Evolutionary conservation across 1,284 basidiomycete genomes (phyloP), one percentile per base, ranked within the genome.

Genomic region (Coniferiporia weirii): DNA sequence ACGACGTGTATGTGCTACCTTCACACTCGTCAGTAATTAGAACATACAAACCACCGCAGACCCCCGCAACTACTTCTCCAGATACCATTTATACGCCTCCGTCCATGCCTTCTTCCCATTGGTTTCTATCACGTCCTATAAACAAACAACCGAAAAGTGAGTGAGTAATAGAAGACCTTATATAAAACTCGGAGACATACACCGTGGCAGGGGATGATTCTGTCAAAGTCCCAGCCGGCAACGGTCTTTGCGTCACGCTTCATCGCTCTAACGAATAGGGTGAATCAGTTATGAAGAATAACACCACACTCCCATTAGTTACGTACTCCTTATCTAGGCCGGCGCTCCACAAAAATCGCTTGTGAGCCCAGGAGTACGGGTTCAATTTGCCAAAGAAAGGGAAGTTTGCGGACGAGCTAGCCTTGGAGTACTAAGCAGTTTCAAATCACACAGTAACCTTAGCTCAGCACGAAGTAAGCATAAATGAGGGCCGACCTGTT

Each of bases 171-270:
- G 48, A 19, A 38, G 13, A 49, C 44, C 51, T 58, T 15, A 27
- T 22, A 32, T 38, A 15, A 50, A 38, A 52, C 48, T 35, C 50
- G 34, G 12, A 38, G 56, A 71, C 82, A 66, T 68, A 89, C 87
- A n/a, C 91, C 95, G 71, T 98, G 95, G 68, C 94, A 96, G 50
- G 93, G 92, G 60, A 98, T 93, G 68, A 98, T 89, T 48, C 90
- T 78, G 34, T 91, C 83, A 70, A 94, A 95, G 66, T 95, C 87
- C 93, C 93, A 95, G 1, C 73, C 79, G 1, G 84, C 79, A 1
- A 95, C 91, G 1, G 78, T 85, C 65, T 79, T 82, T 2, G 81
- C 86, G 66, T 92, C 84, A 32, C 82, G 78, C 56, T 77, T 80
- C 89, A 93, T 91, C 4, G 82, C 83, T 32, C 90, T 93, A 66